Conservation (phyloP, 257 asterid species). For the Plantago ovata region DNA sequence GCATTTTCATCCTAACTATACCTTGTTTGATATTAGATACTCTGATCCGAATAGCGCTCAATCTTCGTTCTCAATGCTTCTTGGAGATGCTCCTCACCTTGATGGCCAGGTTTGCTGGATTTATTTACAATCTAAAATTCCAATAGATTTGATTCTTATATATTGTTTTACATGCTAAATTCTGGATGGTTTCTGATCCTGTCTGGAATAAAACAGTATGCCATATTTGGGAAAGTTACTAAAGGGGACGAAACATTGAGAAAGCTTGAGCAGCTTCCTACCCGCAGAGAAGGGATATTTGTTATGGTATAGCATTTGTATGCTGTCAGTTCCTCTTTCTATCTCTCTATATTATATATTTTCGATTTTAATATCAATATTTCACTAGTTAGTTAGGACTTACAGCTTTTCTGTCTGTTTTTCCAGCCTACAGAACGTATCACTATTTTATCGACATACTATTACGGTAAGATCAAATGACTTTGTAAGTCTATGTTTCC, state of each 20-base stretch:
- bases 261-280: constrained; percentile 92
- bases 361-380: too few species aligned
- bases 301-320: constrained; percentile 61
- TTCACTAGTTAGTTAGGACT: constrained; percentile 5
- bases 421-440: constrained; percentile 93
- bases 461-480: constrained; percentile 62
- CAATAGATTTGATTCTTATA: neutral
- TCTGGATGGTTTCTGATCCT: constrained; percentile 12
- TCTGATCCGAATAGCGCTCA: constrained; percentile 83
- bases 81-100: constrained; percentile 97
- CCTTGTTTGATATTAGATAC: constrained; percentile 40
- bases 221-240: constrained; percentile 90
- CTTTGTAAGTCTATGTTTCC: neutral
- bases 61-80: constrained; percentile 92
- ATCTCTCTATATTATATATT: constrained; percentile 8
- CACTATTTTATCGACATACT: constrained; percentile 80
- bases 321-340: neutral
- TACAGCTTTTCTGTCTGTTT: constrained; percentile 15
- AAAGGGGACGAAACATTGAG: constrained; percentile 89
- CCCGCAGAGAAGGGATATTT: constrained; percentile 81
- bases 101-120: constrained; percentile 63
- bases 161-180: neutral
- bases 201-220: constrained; percentile 56
- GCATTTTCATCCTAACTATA: constrained; percentile 3
- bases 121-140: constrained; percentile 6